A percentile compares a stretch with the other conserved stretches of the same genome.
These are phyloP conservation scores for Blastocladiella britannica DNA, from an alignment of 192 early-diverging fungal genomes.

Conservation along the genomic window DNA sequence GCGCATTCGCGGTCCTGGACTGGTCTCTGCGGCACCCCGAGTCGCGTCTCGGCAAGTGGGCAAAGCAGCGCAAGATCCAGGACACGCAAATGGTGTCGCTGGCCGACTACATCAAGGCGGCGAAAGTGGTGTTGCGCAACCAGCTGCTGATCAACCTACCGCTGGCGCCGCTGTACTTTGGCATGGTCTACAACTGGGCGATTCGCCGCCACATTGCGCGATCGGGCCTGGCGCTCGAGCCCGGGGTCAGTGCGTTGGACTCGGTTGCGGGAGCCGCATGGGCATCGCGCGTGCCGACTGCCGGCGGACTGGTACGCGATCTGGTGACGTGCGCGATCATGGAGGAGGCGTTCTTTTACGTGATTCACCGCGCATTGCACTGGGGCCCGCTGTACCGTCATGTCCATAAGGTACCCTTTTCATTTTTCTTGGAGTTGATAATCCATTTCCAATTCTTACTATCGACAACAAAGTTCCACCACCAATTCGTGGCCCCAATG, in stretches of 20 bases:
- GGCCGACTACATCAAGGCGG: not conserved
- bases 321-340: conserved; percentile 1
- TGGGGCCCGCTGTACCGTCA: conserved; percentile 1
- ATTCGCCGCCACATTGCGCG: no score
- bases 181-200: no score
- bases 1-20: not conserved
- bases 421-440: no score
- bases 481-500: conserved; percentile 5
- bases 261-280: no score
- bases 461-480: no score
- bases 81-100: not conserved
- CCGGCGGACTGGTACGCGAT: not conserved
- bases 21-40: not conserved
- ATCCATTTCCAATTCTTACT: no score
- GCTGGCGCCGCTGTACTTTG: no score
- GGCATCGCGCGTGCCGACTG: not conserved
- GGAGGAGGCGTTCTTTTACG: conserved; percentile 5
- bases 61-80: not conserved
- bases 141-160: not conserved
- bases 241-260: no score
- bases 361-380: conserved; percentile 3
- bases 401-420: conserved; percentile 7
- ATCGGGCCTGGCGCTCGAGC: no score
- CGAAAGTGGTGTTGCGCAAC: not conserved
- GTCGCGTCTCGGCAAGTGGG: not conserved